Percentiles rank a stretch among this genome's conserved stretches.
phyloP scores from a whole-genome alignment of 1,284 basidiomycete genomes.

The Fomitopsis schrenkii region DNA sequence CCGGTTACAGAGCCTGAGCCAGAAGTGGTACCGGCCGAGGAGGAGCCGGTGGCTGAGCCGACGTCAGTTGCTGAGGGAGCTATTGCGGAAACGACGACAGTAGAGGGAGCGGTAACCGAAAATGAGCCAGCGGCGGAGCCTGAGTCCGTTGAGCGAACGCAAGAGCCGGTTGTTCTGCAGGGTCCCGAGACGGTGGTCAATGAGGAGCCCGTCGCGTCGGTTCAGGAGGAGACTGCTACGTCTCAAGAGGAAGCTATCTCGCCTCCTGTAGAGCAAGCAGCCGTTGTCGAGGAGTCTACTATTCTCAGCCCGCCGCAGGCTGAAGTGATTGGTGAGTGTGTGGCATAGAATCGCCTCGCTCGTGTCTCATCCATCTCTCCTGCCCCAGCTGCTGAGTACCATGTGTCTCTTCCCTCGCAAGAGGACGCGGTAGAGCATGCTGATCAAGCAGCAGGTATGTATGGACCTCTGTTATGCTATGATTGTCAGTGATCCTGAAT shows the following conservation, averaged over 20 bases:
- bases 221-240: neutral
- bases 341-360: neutral
- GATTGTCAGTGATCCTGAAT: neutral
- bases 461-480: neutral
- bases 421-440: neutral
- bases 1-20: neutral
- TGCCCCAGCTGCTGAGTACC: neutral
- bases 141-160: neutral
- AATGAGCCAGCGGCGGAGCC: neutral
- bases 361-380: neutral
- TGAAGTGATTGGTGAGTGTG: neutral
- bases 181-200: neutral
- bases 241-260: neutral
- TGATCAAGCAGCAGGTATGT: neutral
- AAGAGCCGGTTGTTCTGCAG: neutral
- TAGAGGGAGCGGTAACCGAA: neutral
- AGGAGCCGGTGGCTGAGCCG: neutral
- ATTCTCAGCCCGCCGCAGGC: neutral
- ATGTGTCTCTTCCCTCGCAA: neutral
- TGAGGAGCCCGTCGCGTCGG: neutral
- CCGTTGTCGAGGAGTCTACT: neutral
- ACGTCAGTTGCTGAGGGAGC: neutral
- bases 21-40: neutral
- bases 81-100: neutral
- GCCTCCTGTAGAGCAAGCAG: conserved; percentile 2